phyloP scores from a whole-genome alignment of 2,329 filamentous ascomycete species.

The Aureobasidium mangrovei region DNA sequence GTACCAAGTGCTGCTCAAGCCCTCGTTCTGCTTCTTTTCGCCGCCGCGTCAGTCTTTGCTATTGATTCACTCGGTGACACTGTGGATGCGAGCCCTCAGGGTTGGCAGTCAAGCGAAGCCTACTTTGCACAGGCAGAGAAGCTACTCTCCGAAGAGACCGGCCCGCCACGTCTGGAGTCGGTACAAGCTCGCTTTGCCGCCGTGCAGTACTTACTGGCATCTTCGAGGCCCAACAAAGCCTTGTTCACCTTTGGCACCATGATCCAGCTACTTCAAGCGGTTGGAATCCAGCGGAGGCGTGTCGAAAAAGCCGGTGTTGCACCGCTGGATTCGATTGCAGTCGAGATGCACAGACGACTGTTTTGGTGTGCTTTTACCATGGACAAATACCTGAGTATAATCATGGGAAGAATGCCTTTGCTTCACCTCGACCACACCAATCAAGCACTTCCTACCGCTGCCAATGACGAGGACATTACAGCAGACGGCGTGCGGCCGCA shows the following conservation, averaged over 20 bases:
- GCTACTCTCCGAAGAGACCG: constrained; percentile 20
- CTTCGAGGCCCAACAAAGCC: constrained; percentile 29
- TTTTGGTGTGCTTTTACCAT: constrained; percentile 33
- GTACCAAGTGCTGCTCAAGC: constrained; percentile 37
- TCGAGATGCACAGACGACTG: constrained; percentile 30
- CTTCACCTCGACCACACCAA: constrained; percentile 29
- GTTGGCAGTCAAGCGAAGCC: constrained; percentile 22
- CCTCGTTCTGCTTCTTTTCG: constrained; percentile 45
- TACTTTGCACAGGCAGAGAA: constrained; percentile 21
- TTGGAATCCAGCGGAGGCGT: constrained; percentile 28
- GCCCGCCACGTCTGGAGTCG: constrained; percentile 24
- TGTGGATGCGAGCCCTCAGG: constrained; percentile 15
- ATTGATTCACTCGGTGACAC: constrained; percentile 15
- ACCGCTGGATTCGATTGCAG: constrained; percentile 18
- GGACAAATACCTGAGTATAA: constrained; percentile 32
- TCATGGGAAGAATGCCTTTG: constrained; percentile 30
- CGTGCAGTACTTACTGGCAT: constrained; percentile 32
- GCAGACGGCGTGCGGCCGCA: constrained; percentile 19
- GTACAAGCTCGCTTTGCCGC: constrained; percentile 35
- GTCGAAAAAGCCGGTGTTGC: constrained; percentile 12
- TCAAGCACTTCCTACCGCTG: constrained; percentile 21
- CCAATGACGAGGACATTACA: constrained; percentile 26
- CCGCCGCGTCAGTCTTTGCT: constrained; percentile 33
- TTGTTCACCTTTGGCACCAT: constrained; percentile 33
- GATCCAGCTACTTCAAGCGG: constrained; percentile 29